Conservation (phyloP, 106 monocot genomes). For the Posidonia australis region DNA sequence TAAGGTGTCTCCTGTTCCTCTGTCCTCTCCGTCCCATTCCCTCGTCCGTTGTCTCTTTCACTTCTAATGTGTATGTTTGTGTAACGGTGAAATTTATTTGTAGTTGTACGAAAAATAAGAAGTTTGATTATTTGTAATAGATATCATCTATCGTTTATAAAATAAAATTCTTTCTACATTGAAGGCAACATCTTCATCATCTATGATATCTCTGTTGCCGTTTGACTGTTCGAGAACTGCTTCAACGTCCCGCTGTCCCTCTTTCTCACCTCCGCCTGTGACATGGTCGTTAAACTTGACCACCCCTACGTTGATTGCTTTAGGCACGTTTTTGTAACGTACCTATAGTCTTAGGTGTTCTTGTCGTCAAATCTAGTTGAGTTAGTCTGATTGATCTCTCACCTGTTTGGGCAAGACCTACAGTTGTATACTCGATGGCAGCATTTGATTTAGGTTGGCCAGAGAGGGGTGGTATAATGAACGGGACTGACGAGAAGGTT, state of each 20-base stretch:
- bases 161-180: too few relatives aligned
- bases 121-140: too few relatives aligned
- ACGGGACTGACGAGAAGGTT: too few relatives aligned
- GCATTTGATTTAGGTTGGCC: too few relatives aligned
- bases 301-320: conserved; percentile 83
- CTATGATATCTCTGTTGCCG: conserved; percentile 64
- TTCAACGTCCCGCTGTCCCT: conserved; percentile 65
- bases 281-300: conserved; percentile 45
- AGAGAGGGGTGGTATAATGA: too few relatives aligned
- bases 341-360: conserved; percentile 68
- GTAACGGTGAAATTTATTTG: too few relatives aligned
- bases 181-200: conserved; percentile 79
- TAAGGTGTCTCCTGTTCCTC: too few relatives aligned
- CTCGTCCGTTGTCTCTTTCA: too few relatives aligned
- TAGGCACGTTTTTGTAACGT: conserved; percentile 58
- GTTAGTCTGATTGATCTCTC: conserved; percentile 58
- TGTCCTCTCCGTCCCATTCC: too few relatives aligned
- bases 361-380: conserved; percentile 66
- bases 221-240: conserved; percentile 82
- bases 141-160: too few relatives aligned
- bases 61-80: too few relatives aligned
- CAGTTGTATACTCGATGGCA: conserved; percentile 56
- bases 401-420: conserved; percentile 64
- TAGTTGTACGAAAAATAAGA: too few relatives aligned
- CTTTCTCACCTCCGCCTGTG: conserved; percentile 59